phyloP scores from a whole-genome alignment of 306 rosid species.

The peach (Prunus persica) region DNA sequence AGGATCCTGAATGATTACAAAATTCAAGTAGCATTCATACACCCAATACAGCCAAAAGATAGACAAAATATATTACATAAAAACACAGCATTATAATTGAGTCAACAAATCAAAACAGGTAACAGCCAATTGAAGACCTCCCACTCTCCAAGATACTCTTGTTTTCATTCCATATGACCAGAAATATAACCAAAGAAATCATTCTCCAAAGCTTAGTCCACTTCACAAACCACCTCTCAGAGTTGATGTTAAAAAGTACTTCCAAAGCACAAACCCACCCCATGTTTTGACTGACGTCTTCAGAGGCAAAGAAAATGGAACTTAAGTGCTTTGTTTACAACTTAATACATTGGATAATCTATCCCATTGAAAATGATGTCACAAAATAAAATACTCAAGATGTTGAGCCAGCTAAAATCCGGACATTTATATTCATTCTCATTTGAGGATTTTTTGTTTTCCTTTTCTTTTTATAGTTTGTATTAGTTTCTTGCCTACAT shows the following conservation, averaged over 20 bases:
- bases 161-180: background rate
- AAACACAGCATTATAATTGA: background rate
- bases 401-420: background rate
- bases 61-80: slow-evolving; percentile 2
- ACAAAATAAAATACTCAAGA: background rate
- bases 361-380: background rate
- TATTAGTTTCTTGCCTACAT: background rate
- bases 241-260: background rate
- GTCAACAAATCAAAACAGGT: background rate
- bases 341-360: background rate
- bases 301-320: background rate
- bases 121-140: background rate
- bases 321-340: background rate
- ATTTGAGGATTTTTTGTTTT: background rate
- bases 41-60: slow-evolving; percentile 9
- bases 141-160: background rate
- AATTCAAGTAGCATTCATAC: slow-evolving; percentile 7
- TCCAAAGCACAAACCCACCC: background rate
- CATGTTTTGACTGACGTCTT: background rate
- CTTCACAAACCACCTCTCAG: background rate
- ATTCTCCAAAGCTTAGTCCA: background rate
- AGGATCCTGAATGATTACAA: slow-evolving; percentile 55
- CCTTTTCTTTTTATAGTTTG: background rate
- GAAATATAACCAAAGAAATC: background rate
- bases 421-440: background rate